These are phyloP conservation scores for Bertia moriformis DNA, from an alignment of 2,329 filamentous ascomycete species.

Conservation along the genomic window DNA sequence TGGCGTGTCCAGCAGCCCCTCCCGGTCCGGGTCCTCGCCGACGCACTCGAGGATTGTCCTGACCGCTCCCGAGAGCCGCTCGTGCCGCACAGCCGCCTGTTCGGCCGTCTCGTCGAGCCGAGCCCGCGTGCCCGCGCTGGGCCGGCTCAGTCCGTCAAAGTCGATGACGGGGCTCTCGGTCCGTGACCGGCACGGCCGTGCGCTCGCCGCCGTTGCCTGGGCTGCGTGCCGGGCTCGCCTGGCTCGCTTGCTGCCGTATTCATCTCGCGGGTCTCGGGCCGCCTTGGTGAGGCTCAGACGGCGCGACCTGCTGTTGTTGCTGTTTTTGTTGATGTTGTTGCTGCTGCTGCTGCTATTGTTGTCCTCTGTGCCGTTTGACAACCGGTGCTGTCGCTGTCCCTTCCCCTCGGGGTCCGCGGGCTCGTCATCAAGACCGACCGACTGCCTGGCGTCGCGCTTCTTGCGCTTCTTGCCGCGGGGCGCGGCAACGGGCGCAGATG, in stretches of 20 bases:
- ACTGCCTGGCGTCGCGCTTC: too few relatives aligned
- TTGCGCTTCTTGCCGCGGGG: too few relatives aligned
- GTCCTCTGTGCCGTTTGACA: too few relatives aligned
- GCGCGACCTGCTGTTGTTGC: slow-evolving; percentile 19
- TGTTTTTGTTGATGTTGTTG: too few relatives aligned
- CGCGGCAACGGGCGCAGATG: too few relatives aligned
- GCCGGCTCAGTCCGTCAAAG: slow-evolving; percentile 44
- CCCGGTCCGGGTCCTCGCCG: slow-evolving; percentile 52
- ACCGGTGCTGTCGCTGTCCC: too few relatives aligned
- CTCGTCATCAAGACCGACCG: too few relatives aligned
- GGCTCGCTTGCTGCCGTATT: slow-evolving; percentile 22
- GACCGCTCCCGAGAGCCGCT: slow-evolving; percentile 46
- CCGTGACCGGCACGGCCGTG: too few relatives aligned
- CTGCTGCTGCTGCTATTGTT: too few relatives aligned
- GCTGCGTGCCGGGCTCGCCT: slow-evolving; percentile 7
- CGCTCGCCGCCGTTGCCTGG: slow-evolving; percentile 9
- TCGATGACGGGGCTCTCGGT: slow-evolving; percentile 41
- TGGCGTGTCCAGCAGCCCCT: slow-evolving; percentile 55
- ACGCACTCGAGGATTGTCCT: slow-evolving; percentile 54
- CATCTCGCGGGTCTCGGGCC: slow-evolving; percentile 44
- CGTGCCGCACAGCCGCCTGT: slow-evolving; percentile 33
- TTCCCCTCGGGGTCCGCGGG: too few relatives aligned
- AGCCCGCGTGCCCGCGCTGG: slow-evolving; percentile 50
- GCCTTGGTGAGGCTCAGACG: slow-evolving; percentile 42
- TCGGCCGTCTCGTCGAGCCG: slow-evolving; percentile 40